phyloP scores from a whole-genome alignment of 1,139 yeast genomes.

The Taphrina deformans region DNA sequence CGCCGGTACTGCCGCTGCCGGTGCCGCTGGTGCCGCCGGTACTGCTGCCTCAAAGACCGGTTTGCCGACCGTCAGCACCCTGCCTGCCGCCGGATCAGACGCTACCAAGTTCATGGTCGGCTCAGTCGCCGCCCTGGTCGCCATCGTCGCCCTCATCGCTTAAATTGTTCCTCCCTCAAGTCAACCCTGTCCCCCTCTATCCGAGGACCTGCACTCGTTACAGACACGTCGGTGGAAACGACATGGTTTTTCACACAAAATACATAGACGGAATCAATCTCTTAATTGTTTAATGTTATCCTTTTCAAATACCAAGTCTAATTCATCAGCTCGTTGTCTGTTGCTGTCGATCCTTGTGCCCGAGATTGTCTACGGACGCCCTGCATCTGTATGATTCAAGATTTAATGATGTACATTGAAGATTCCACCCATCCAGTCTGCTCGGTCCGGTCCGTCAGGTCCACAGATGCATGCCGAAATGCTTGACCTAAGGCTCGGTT shows the following conservation, averaged over 20 bases:
- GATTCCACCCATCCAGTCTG: background rate
- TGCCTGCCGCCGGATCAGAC: constrained; percentile 6
- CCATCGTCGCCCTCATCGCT: constrained; percentile 17
- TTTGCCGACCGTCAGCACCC: constrained; percentile 20
- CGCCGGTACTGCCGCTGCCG: too few species aligned
- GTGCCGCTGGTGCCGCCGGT: background rate
- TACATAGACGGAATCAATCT: background rate
- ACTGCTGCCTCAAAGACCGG: background rate
- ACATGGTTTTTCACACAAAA: background rate
- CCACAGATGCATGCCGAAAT: constrained; percentile 9
- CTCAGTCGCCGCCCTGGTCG: constrained; percentile 17
- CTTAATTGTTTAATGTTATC: background rate
- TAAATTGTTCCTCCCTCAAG: background rate
- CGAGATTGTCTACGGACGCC: too few species aligned
- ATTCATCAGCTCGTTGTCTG: background rate
- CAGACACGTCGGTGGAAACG: too few species aligned
- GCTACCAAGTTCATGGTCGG: constrained; percentile 22
- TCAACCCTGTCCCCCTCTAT: too few species aligned
- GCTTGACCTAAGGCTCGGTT: constrained; percentile 1
- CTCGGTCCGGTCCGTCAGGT: too few species aligned
- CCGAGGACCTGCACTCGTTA: too few species aligned
- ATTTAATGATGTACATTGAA: background rate
- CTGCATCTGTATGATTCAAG: too few species aligned
- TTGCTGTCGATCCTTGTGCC: background rate
- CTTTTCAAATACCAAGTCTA: background rate